Evolutionary conservation across 2,329 filamentous ascomycete species (phyloP), one percentile per base, ranked within the genome.

Genomic region (Fusarium austroafricanum): DNA sequence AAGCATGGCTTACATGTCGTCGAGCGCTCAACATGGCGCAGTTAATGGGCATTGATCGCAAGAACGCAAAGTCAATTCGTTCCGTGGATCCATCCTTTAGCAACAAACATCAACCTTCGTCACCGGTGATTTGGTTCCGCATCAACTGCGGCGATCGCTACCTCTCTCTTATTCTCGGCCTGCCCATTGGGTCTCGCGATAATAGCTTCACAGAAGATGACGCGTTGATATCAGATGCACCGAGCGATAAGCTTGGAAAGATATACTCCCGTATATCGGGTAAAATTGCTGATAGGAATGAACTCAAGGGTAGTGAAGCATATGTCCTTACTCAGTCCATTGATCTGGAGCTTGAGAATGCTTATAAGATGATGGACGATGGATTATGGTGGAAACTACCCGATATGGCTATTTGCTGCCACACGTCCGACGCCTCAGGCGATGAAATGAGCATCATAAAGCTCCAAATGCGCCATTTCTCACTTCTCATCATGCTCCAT

Each of bases 1-100:
- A 84, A 43, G 79, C 84, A 4, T 89, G 86, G 86, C 73, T 89
- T 21, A 79, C 78, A 9, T 80, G 79, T 21, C 82, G 86, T 1
- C 79, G 84, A 7, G 83, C 83, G 6, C 74, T 88, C 33, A 81
- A 79, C 44, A 76, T 87, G 35, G 84, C 81, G 0, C 84, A 86
- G 69, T 79, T 85, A 29, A 82, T 87, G 76, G 83, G 84, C 6
- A 76, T 84, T 15, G 79, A 83, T 60, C 76, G 76, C n/a, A 76
- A 75, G 50, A 68, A 50, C 0, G 33, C 68, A 26, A 68, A 65
- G 35, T 69, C 82, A 4, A 76, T 79, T 47, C 81, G 80, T 2
- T 80, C 80, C 2, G 70, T 70, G 35, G 79, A 83, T 33, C 76
- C 79, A 2, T 70, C 72, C 0, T 71, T 76, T 1, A 73, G 81